Evolutionary conservation across 345 rosid genomes (phyloP).

Genomic region (Rhodamnia rubescens): DNA sequence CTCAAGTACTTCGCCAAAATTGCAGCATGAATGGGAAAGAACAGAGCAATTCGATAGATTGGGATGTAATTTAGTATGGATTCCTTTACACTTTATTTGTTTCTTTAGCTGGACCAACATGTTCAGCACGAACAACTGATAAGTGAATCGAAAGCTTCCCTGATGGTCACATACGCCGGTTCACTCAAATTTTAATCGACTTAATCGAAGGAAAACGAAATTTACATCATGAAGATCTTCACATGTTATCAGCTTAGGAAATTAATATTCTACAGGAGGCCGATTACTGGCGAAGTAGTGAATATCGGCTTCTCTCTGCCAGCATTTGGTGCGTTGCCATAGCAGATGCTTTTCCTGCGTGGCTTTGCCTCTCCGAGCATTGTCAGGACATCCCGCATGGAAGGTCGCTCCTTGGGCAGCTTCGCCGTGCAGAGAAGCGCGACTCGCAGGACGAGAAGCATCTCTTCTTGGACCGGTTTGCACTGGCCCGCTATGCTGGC

Average conservation of each 20-base stretch:
- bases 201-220: constrained; percentile 1
- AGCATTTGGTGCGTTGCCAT: constrained; percentile 6
- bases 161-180: neutral
- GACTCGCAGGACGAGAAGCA: constrained; percentile 57
- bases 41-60: neutral
- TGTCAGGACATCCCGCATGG: constrained; percentile 67
- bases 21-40: neutral
- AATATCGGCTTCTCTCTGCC: constrained; percentile 45
- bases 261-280: constrained; percentile 28
- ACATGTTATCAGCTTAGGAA: neutral
- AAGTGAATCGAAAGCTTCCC: neutral
- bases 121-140: neutral
- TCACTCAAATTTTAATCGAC: neutral
- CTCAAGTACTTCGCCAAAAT: neutral
- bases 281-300: constrained; percentile 44
- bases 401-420: constrained; percentile 78
- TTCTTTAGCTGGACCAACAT: neutral
- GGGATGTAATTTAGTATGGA: neutral
- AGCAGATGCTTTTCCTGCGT: constrained; percentile 62
- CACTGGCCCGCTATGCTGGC: constrained; percentile 61
- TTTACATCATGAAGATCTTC: constrained; percentile 1
- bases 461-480: constrained; percentile 78
- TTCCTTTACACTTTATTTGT: neutral
- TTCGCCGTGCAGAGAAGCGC: constrained; percentile 75
- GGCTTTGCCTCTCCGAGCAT: constrained; percentile 94